phyloP scores from a whole-genome alignment of 768 basidiomycete species.

The Agrocybe pediades region DNA sequence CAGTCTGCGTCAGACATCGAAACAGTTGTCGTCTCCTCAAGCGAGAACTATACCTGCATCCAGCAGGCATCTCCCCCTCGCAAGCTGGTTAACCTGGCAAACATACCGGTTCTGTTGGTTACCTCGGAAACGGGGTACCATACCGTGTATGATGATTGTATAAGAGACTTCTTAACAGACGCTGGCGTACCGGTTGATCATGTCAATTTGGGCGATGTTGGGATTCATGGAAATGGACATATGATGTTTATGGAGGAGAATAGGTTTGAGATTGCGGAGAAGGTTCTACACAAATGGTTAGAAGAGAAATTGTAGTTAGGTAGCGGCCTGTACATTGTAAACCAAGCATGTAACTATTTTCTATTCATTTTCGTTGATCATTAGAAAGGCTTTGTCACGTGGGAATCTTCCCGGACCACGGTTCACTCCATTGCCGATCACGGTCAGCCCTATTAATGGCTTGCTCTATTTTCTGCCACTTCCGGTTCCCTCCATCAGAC shows the following conservation, averaged over 20 bases:
- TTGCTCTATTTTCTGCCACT: too few species aligned
- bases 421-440: too few species aligned
- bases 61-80: slow-evolving; percentile 45
- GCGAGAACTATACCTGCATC: slow-evolving; percentile 38
- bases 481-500: too few species aligned
- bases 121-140: slow-evolving; percentile 55
- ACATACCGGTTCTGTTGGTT: slow-evolving; percentile 48
- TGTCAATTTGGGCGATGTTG: slow-evolving; percentile 39
- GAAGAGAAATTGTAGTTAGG: not conserved
- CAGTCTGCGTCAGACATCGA: slow-evolving; percentile 36
- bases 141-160: slow-evolving; percentile 48
- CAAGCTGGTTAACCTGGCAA: slow-evolving; percentile 39
- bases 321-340: not conserved
- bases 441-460: too few species aligned
- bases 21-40: slow-evolving; percentile 26
- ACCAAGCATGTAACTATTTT: too few species aligned
- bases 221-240: slow-evolving; percentile 55
- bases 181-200: slow-evolving; percentile 49
- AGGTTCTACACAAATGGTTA: slow-evolving; percentile 42
- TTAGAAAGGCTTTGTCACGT: too few species aligned
- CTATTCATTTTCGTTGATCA: too few species aligned
- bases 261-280: slow-evolving; percentile 39
- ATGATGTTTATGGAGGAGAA: slow-evolving; percentile 62
- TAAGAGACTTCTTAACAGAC: slow-evolving; percentile 40
- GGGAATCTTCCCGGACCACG: too few species aligned